Conservation (phyloP, 352 stramenopile genomes). For the Globisporangium acanthophoron region DNA sequence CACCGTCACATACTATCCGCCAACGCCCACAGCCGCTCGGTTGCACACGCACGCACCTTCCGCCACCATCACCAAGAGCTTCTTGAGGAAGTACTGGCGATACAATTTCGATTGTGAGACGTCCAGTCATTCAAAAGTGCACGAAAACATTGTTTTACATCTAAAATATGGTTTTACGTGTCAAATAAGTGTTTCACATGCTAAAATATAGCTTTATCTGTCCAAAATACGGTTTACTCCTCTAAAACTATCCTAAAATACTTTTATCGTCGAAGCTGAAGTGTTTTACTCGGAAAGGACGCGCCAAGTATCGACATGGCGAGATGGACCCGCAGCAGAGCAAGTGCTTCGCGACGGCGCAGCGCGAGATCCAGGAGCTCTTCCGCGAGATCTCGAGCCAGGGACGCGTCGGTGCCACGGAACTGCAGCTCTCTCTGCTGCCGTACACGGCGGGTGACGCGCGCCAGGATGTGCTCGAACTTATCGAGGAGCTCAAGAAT, state of each 20-base stretch:
- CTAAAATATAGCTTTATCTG: too few species aligned
- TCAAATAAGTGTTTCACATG: too few species aligned
- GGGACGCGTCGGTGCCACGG: slow-evolving; percentile 31
- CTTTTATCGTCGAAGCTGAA: too few species aligned
- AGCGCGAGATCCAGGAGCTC: slow-evolving; percentile 49
- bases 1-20: neutral
- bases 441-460: slow-evolving; percentile 58
- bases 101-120: too few species aligned
- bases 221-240: too few species aligned
- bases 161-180: too few species aligned
- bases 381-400: slow-evolving; percentile 52
- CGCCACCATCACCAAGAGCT: slow-evolving; percentile 19
- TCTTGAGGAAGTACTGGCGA: too few species aligned
- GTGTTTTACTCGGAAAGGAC: too few species aligned
- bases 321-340: slow-evolving; percentile 47
- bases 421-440: slow-evolving; percentile 43
- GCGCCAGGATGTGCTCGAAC: slow-evolving; percentile 39
- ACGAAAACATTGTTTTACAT: too few species aligned
- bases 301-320: neutral
- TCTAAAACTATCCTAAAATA: too few species aligned
- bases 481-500: slow-evolving; percentile 43
- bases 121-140: too few species aligned
- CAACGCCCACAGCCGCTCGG: neutral
- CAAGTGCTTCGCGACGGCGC: slow-evolving; percentile 34
- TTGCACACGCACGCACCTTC: slow-evolving; percentile 22